Evolutionary conservation across 192 early-diverging fungal species (phyloP).

Genomic region (Umbelopsis isabellina): DNA sequence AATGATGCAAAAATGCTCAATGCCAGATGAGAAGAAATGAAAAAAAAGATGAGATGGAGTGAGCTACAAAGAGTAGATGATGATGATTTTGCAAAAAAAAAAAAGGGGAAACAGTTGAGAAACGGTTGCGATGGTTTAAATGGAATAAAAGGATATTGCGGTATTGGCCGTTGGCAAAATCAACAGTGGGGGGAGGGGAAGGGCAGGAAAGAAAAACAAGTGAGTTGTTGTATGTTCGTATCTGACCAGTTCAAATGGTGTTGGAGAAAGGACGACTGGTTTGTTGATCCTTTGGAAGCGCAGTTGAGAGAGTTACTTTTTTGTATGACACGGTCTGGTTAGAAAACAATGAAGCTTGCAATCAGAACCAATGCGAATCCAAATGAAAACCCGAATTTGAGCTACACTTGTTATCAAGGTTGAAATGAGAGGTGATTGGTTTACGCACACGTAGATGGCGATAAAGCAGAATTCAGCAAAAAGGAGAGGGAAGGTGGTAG

Average conservation of each 20-base stretch:
- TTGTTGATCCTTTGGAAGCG: not conserved
- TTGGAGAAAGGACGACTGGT: conserved; percentile 16
- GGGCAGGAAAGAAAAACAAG: not conserved
- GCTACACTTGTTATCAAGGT: not conserved
- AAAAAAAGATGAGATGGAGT: conserved; percentile 3
- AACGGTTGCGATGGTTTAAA: not conserved
- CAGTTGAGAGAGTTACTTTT: not conserved
- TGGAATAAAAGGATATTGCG: not conserved
- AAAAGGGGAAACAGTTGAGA: conserved; percentile 3
- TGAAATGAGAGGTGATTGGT: conserved; percentile 6
- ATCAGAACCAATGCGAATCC: conserved; percentile 16
- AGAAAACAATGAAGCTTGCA: conserved; percentile 21
- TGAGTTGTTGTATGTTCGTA: not conserved
- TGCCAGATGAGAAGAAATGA: conserved; percentile 24
- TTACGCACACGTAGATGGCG: too few species aligned
- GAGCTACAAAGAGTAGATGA: conserved; percentile 11
- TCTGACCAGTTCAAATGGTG: conserved; percentile 17
- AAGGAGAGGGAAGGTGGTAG: conserved; percentile 18
- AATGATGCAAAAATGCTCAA: conserved; percentile 28
- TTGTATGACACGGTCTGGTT: conserved; percentile 22
- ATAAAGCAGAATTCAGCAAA: not conserved
- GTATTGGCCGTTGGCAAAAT: too few species aligned
- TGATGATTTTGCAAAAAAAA: not conserved
- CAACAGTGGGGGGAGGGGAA: not conserved
- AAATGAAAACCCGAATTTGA: conserved; percentile 8